Percentiles rank a stretch among this genome's conserved stretches.
Conservation (phyloP, 116 monocot species). For the Phalaenopsis hybrid region DNA sequence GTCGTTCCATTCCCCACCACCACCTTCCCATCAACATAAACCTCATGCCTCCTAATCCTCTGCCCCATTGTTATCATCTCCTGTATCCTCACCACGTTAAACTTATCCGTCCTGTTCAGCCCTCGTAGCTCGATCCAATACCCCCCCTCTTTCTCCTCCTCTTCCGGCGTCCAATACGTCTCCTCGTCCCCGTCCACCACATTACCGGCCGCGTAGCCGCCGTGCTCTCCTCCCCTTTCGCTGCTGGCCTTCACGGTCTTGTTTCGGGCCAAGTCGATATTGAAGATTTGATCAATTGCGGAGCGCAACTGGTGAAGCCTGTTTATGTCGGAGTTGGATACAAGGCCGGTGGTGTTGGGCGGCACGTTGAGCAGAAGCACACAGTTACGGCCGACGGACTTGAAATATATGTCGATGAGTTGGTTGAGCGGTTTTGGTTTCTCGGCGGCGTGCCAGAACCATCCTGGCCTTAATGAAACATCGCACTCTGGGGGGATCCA, state of each 20-base stretch:
- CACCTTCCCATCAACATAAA: constrained; percentile 43
- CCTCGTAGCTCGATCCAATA: constrained; percentile 53
- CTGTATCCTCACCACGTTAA: constrained; percentile 76
- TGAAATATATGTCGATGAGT: constrained; percentile 79
- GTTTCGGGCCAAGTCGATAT: constrained; percentile 39
- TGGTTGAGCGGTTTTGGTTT: constrained; percentile 44
- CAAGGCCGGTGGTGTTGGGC: constrained; percentile 68
- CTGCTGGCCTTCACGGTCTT: constrained; percentile 42
- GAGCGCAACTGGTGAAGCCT: constrained; percentile 52
- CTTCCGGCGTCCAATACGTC: constrained; percentile 59
- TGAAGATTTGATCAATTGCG: constrained; percentile 57
- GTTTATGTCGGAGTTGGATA: constrained; percentile 38
- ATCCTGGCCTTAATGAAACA: constrained; percentile 70
- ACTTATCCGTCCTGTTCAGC: constrained; percentile 7
- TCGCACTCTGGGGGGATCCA: constrained; percentile 97
- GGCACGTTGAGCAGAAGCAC: constrained; percentile 84
- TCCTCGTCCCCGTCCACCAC: constrained; percentile 39
- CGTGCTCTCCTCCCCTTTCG: constrained; percentile 44
- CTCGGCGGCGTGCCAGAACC: constrained; percentile 87
- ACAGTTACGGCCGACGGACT: constrained; percentile 80
- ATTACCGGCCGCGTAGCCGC: constrained; percentile 39
- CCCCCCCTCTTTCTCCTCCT: constrained; percentile 1
- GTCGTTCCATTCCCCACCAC: constrained; percentile 65
- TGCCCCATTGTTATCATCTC: constrained; percentile 77
- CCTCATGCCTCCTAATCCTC: constrained; percentile 42